Percentiles rank a stretch among this genome's conserved stretches.
Evolutionary conservation across 768 basidiomycete genomes (phyloP).

Genomic region (Kwoniella botswanensis): DNA sequence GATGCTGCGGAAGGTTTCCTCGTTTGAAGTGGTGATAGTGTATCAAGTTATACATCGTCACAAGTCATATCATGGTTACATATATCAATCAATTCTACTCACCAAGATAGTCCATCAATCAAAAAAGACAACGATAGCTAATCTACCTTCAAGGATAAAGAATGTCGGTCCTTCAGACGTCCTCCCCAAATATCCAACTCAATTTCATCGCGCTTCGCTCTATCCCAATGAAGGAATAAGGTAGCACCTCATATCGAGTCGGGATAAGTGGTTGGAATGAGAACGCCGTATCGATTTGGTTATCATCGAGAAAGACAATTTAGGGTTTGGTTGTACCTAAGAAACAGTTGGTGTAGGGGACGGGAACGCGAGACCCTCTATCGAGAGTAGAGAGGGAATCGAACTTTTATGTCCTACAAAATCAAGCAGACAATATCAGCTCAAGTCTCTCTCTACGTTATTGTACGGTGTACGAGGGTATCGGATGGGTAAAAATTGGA

Average conservation of each 20-base stretch:
- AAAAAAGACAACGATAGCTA: too few relatives aligned
- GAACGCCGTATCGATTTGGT: slow-evolving; percentile 29
- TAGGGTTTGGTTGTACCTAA: background rate
- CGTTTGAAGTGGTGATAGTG: too few relatives aligned
- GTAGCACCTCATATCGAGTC: slow-evolving; percentile 19
- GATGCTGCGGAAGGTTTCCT: too few relatives aligned
- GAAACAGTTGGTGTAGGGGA: slow-evolving; percentile 50
- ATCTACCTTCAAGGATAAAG: background rate
- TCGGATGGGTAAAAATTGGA: background rate
- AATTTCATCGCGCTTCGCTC: slow-evolving; percentile 23
- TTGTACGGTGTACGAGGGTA: background rate
- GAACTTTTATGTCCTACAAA: slow-evolving; percentile 58
- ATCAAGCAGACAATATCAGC: background rate
- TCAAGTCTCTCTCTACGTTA: background rate
- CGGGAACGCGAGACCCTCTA: slow-evolving; percentile 58
- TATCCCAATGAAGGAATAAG: slow-evolving; percentile 5
- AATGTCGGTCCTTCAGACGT: slow-evolving; percentile 26
- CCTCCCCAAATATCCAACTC: slow-evolving; percentile 17
- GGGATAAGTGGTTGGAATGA: slow-evolving; percentile 14
- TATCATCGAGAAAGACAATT: slow-evolving; percentile 36
- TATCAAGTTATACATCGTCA: too few relatives aligned
- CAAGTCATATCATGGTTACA: too few relatives aligned
- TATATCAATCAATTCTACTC: too few relatives aligned
- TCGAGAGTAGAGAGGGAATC: slow-evolving; percentile 54
- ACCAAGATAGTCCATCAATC: too few relatives aligned